These are phyloP conservation scores for Bipolaris bicolor DNA, from an alignment of 2,329 filamentous ascomycete genomes.

Conservation along the genomic window DNA sequence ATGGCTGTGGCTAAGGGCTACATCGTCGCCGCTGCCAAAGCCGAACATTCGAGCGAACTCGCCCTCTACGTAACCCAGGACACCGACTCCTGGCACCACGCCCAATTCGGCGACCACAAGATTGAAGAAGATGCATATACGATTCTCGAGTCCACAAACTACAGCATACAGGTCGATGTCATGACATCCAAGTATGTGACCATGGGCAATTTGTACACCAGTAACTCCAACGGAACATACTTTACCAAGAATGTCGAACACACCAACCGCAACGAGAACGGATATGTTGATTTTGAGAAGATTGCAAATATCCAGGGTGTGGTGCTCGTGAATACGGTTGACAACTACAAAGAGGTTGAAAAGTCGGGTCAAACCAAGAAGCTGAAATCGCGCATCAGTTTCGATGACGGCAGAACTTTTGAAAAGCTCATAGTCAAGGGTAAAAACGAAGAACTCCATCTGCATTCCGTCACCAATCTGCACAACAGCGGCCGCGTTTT, in stretches of 20 bases:
- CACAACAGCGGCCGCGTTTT: constrained; percentile 85
- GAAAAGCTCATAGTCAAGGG: constrained; percentile 71
- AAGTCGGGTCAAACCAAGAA: constrained; percentile 65
- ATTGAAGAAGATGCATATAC: constrained; percentile 88
- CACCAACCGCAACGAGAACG: constrained; percentile 79
- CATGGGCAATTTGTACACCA: constrained; percentile 90
- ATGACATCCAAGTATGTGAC: constrained; percentile 70
- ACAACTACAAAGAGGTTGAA: constrained; percentile 79
- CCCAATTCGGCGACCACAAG: constrained; percentile 86
- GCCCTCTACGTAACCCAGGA: constrained; percentile 89
- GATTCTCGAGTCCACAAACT: constrained; percentile 92
- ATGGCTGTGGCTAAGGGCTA: constrained; percentile 85
- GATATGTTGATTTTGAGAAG: constrained; percentile 94
- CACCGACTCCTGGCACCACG: constrained; percentile 84
- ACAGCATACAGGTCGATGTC: constrained; percentile 96
- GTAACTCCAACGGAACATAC: constrained; percentile 96
- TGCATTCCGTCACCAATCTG: constrained; percentile 89
- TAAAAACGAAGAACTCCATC: constrained; percentile 72
- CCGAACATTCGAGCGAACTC: constrained; percentile 83
- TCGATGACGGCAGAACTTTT: constrained; percentile 92
- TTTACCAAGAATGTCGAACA: constrained; percentile 92
- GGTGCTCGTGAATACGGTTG: constrained; percentile 85
- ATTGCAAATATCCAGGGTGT: constrained; percentile 90
- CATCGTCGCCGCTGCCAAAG: constrained; percentile 80
- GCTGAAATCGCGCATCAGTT: constrained; percentile 82